Evolutionary conservation across 257 asterid species (phyloP).

Genomic region (Leonotis leonurus): DNA sequence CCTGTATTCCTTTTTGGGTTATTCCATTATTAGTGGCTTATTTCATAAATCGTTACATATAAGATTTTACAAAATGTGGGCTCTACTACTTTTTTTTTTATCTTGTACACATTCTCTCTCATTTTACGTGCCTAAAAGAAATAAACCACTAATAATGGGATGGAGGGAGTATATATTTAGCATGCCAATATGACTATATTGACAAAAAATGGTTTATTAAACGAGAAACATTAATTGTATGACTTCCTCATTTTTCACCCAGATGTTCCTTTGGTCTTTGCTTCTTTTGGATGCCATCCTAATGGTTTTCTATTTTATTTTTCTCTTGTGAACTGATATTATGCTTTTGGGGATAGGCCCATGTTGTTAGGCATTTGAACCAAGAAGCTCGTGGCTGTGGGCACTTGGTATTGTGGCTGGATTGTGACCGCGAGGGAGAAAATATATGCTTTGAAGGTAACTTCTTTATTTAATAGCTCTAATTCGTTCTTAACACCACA

Average conservation of each 20-base stretch:
- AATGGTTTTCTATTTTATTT: neutral
- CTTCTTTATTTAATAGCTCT: constrained; percentile 6
- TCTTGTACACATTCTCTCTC: too few species aligned
- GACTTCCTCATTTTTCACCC: neutral
- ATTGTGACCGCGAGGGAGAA: constrained; percentile 97
- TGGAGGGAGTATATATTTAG: neutral
- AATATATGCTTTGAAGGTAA: constrained; percentile 96
- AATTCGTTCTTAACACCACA: neutral
- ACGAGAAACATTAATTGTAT: neutral
- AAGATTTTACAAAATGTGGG: too few species aligned
- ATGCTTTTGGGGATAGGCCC: constrained; percentile 58
- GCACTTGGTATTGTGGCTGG: constrained; percentile 80
- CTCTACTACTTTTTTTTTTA: too few species aligned
- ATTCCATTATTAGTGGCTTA: too few species aligned
- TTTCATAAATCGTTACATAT: too few species aligned
- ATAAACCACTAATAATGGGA: too few species aligned
- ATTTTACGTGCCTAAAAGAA: too few species aligned
- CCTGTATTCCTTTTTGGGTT: too few species aligned
- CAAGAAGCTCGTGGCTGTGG: constrained; percentile 89
- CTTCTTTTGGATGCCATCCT: constrained; percentile 6
- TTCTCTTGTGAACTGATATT: constrained; percentile 22
- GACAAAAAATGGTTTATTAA: neutral
- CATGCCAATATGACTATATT: neutral
- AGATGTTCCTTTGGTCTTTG: neutral
- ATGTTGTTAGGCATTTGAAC: constrained; percentile 82